phyloP scores from a whole-genome alignment of 441 rosid genomes.

The Bruguiera hainesii region DNA sequence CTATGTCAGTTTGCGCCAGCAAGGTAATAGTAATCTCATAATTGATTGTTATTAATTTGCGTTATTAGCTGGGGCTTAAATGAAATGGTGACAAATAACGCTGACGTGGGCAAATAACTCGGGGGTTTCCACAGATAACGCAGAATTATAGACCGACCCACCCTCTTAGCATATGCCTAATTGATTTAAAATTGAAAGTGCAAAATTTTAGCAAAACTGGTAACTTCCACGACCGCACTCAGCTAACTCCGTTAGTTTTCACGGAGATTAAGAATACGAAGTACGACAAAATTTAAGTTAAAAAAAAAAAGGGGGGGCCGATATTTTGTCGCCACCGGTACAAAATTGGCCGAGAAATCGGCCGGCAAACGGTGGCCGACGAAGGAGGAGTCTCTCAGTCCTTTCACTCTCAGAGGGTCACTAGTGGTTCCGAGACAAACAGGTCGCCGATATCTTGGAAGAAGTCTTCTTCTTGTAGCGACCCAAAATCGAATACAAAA shows the following conservation, averaged over 20 bases:
- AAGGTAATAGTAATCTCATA: too few species aligned
- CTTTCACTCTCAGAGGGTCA: constrained; percentile 12
- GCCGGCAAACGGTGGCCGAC: constrained; percentile 17
- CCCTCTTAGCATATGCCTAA: not conserved
- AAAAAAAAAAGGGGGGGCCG: constrained; percentile 2
- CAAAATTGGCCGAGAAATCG: constrained; percentile 42
- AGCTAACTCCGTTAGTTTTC: constrained; percentile 25
- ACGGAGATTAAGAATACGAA: not conserved
- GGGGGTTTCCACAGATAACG: too few species aligned
- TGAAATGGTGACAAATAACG: too few species aligned
- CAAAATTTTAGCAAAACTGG: not conserved
- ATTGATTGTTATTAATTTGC: too few species aligned
- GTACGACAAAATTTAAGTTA: not conserved
- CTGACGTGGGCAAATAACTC: too few species aligned
- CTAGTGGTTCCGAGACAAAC: constrained; percentile 38
- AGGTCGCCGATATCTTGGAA: constrained; percentile 56
- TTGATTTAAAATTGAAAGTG: not conserved
- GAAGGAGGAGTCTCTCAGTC: not conserved
- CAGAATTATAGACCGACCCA: too few species aligned
- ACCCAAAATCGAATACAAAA: constrained; percentile 12
- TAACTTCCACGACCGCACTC: constrained; percentile 2
- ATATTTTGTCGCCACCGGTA: constrained; percentile 26
- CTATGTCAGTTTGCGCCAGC: too few species aligned
- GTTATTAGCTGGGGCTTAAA: too few species aligned
- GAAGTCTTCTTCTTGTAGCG: constrained; percentile 33